Base-by-base conservation (phyloP, 2,329 filamentous ascomycete genomes). In the Waltergamsia citrina region DNA sequence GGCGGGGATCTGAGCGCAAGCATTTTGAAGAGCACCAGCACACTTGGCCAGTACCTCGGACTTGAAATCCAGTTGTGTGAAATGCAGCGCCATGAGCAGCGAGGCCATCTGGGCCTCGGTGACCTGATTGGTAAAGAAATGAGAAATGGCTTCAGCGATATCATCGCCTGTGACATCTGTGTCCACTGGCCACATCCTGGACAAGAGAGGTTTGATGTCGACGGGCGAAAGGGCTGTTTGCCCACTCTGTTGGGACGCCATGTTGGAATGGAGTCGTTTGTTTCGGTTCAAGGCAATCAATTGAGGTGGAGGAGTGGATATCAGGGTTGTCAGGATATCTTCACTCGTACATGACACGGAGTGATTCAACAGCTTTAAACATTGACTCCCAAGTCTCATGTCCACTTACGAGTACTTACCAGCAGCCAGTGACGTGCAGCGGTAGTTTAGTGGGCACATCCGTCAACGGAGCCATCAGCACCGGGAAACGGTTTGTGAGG, bases 111-210 rank as follows among this genome's bases (percentile, higher is more conserved):
- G 92, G 7, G 88, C 83, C 25, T 85, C 80, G n/a, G 85, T 90
- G 14, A 96, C 69, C 44, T 78, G 77, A 60, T 95, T 81, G 38
- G 87, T 88, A 59, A 96, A 96, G 53, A 95, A 93, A 51, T 90
- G 71, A 5, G 85, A 81, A 47, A 96, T 81, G 35, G 90, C 88
- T n/a, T 81, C 71, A 39, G 90, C 86, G 54, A 98, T 92, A 54
- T 95, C 86, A 33, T 75, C 67, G 10, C 88, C 78, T 12, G 78
- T 76, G 36, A 88, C 80, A 12, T 59, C 53, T 49, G 59, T 40
- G 60, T 52, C 44, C 27, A 66, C 50, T 20, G 72, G 80, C 80
- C 81, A 86, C 28, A 90, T 67, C 38, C 81, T 74, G 50, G 77
- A 77, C 38, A 90, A 71, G 21, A 90, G 65, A 25, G 78, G 76